These are phyloP conservation scores for Lachancea waltii DNA, from an alignment of 805 yeast genomes.

Conservation along the genomic window DNA sequence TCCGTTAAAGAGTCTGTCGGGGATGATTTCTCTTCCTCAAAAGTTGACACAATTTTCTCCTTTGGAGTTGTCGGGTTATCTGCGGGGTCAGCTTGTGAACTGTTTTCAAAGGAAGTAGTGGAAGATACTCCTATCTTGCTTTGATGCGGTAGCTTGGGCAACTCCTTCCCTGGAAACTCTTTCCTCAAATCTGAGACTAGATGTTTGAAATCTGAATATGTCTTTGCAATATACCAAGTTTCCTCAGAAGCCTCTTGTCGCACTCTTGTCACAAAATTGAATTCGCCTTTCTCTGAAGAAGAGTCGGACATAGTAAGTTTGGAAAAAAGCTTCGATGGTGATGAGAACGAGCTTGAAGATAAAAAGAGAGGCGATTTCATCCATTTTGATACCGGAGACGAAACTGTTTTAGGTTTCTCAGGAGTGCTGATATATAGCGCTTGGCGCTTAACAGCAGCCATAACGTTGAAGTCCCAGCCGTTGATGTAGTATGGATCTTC, in stretches of 20 bases:
- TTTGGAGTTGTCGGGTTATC: constrained; percentile 13
- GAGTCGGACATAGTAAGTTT: constrained; percentile 21
- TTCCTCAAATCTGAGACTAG: constrained; percentile 48
- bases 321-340: constrained; percentile 21
- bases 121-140: constrained; percentile 35
- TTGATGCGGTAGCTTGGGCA: constrained; percentile 55
- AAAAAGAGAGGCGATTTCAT: constrained; percentile 25
- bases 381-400: constrained; percentile 20
- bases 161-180: constrained; percentile 61
- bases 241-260: constrained; percentile 30
- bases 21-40: constrained; percentile 3
- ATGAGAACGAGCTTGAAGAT: constrained; percentile 14
- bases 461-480: constrained; percentile 58
- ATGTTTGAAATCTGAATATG: constrained; percentile 61
- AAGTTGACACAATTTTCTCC: constrained; percentile 16
- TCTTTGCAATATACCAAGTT: constrained; percentile 46
- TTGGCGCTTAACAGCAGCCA: constrained; percentile 47
- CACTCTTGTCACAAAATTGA: constrained; percentile 46
- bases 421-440: constrained; percentile 1
- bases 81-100: not conserved
- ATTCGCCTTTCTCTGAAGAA: constrained; percentile 16
- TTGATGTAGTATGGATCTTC: constrained; percentile 37
- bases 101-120: constrained; percentile 10
- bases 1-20: constrained; percentile 6
- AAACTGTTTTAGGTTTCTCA: not conserved